Conservation (phyloP, 306 rosid species). For the Phaseolus lunatus region DNA sequence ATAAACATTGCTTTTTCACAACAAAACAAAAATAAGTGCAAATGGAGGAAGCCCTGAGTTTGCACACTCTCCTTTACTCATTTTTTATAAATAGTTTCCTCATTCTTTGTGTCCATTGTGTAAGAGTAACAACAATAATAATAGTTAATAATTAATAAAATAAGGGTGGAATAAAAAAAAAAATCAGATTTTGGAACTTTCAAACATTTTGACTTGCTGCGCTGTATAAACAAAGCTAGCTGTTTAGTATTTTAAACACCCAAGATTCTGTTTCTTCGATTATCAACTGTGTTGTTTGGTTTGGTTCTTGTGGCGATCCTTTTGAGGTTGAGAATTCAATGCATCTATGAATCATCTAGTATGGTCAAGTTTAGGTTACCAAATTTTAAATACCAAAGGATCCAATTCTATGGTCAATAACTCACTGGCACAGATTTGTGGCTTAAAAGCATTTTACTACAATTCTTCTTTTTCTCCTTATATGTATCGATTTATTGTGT, state of each 20-base stretch:
- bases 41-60: slow-evolving; percentile 27
- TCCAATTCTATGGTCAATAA: background rate
- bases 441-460: background rate
- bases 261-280: too few relatives aligned
- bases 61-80: background rate
- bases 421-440: background rate
- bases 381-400: too few relatives aligned
- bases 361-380: background rate
- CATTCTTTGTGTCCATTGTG: background rate
- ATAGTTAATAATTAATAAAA: background rate
- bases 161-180: background rate
- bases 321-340: background rate
- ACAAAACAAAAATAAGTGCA: slow-evolving; percentile 35
- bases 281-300: background rate
- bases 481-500: too few relatives aligned
- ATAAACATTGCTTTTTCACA: slow-evolving; percentile 16
- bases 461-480: too few relatives aligned
- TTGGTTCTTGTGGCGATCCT: slow-evolving; percentile 18
- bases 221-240: slow-evolving; percentile 25
- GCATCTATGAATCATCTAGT: background rate
- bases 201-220: slow-evolving; percentile 9
- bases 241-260: too few relatives aligned
- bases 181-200: slow-evolving; percentile 30
- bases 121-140: too few relatives aligned
- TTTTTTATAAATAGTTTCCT: background rate